A percentile compares a stretch with the other conserved stretches of the same genome.
These are phyloP conservation scores for Vishniacozyma victoriae DNA, from an alignment of 768 basidiomycete genomes.

Conservation along the genomic window DNA sequence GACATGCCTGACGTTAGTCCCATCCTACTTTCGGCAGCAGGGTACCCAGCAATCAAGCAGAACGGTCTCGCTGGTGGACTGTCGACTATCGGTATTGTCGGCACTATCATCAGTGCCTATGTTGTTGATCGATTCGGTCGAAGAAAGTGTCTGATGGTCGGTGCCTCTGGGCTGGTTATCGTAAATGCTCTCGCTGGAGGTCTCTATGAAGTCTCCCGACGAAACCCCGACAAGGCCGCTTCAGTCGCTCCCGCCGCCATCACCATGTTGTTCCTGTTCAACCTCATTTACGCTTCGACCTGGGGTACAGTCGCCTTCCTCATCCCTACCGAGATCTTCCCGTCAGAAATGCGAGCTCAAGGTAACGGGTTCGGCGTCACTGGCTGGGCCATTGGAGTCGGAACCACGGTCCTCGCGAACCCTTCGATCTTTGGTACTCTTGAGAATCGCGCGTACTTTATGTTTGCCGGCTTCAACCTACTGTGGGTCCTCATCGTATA, in stretches of 20 bases:
- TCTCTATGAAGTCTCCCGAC: conserved; percentile 17
- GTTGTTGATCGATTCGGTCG: conserved; percentile 18
- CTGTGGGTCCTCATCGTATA: conserved; percentile 51
- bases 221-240: conserved; percentile 6
- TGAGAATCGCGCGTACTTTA: conserved; percentile 51
- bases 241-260: conserved; percentile 22
- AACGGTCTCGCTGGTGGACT: conserved; percentile 24
- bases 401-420: conserved; percentile 14
- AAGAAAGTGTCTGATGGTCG: conserved; percentile 17
- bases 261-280: conserved; percentile 40
- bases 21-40: conserved; percentile 24
- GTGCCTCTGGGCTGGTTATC: conserved; percentile 6
- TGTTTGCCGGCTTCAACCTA: conserved; percentile 52
- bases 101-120: conserved; percentile 17
- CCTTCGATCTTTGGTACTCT: conserved; percentile 48
- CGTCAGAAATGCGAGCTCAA: conserved; percentile 20
- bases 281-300: conserved; percentile 39
- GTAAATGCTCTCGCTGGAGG: conserved; percentile 22
- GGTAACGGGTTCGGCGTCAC: conserved; percentile 28
- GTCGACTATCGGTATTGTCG: conserved; percentile 26
- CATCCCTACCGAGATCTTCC: conserved; percentile 27
- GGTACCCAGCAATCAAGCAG: conserved; percentile 22
- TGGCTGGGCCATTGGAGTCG: conserved; percentile 25
- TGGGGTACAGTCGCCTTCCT: conserved; percentile 27
- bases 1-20: conserved; percentile 7